Percentiles rank a stretch among this genome's conserved stretches.
Conservation (phyloP, 1,139 yeast species). For the Hansenula anomala region DNA sequence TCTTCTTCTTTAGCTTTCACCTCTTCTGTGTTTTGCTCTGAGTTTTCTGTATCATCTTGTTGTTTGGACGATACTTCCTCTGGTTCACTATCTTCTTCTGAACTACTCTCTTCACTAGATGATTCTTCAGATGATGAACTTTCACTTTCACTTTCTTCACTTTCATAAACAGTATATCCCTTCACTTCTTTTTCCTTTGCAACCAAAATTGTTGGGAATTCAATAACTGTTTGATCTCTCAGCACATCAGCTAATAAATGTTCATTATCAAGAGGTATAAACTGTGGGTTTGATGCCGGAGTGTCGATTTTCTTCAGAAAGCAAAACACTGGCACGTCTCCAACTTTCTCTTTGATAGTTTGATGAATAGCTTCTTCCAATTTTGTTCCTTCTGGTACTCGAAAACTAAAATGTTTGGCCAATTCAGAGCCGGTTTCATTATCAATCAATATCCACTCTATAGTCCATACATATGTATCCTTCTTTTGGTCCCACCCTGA, state of each 20-base stretch:
- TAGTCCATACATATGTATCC: conserved; percentile 69
- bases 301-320: conserved; percentile 17
- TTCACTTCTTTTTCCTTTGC: conserved; percentile 21
- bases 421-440: conserved; percentile 11
- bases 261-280: conserved; percentile 9
- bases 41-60: background rate
- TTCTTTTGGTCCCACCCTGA: conserved; percentile 68
- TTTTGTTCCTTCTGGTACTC: conserved; percentile 14
- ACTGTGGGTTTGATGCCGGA: conserved; percentile 9
- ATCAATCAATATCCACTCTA: conserved; percentile 61
- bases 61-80: conserved; percentile 5
- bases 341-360: conserved; percentile 6
- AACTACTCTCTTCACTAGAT: conserved; percentile 5
- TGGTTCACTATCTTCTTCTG: conserved; percentile 7
- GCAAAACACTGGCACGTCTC: conserved; percentile 3
- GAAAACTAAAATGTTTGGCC: conserved; percentile 7
- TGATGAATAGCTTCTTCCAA: conserved; percentile 12
- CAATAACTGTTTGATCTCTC: conserved; percentile 57
- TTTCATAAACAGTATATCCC: conserved; percentile 11
- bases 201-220: conserved; percentile 68
- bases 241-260: conserved; percentile 39
- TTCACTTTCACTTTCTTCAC: conserved; percentile 8
- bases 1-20: background rate
- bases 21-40: background rate
- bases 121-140: conserved; percentile 3